phyloP scores from a whole-genome alignment of 352 stramenopile species.

The Pythium guiyangense region DNA sequence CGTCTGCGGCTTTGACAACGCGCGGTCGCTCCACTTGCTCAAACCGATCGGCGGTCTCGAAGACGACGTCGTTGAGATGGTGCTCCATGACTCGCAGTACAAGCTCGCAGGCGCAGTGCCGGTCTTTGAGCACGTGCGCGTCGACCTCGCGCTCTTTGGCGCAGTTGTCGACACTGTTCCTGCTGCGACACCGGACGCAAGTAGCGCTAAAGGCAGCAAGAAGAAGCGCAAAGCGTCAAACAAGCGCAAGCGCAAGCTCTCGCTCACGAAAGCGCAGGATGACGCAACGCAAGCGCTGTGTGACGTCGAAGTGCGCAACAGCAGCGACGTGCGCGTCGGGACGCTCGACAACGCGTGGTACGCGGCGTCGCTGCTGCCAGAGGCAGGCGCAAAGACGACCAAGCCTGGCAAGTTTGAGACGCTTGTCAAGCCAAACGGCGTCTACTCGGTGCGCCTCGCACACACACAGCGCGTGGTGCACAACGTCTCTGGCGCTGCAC shows the following conservation, averaged over 20 bases:
- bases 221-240: constrained; percentile 61
- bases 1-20: constrained; percentile 63
- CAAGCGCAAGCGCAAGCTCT: constrained; percentile 53
- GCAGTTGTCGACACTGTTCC: constrained; percentile 5
- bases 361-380: constrained; percentile 19
- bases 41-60: constrained; percentile 36
- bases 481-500: constrained; percentile 34
- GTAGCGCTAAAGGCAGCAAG: constrained; percentile 16
- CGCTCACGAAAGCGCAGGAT: constrained; percentile 14
- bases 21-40: constrained; percentile 51
- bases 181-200: too few relatives aligned
- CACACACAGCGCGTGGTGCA: constrained; percentile 30
- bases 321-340: constrained; percentile 20
- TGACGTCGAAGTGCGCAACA: constrained; percentile 57
- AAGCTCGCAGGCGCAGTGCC: constrained; percentile 44
- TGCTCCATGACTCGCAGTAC: constrained; percentile 78
- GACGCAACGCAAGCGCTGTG: constrained; percentile 13
- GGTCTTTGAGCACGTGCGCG: constrained; percentile 37
- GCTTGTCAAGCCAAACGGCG: constrained; percentile 11
- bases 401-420: constrained; percentile 12
- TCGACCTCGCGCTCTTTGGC: constrained; percentile 55
- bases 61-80: constrained; percentile 51
- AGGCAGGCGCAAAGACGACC: neutral
- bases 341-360: constrained; percentile 60
- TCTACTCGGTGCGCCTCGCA: constrained; percentile 40